Evolutionary conservation across 2,329 filamentous ascomycete genomes (phyloP).

Genomic region (Aspergillus ochraceus): DNA sequence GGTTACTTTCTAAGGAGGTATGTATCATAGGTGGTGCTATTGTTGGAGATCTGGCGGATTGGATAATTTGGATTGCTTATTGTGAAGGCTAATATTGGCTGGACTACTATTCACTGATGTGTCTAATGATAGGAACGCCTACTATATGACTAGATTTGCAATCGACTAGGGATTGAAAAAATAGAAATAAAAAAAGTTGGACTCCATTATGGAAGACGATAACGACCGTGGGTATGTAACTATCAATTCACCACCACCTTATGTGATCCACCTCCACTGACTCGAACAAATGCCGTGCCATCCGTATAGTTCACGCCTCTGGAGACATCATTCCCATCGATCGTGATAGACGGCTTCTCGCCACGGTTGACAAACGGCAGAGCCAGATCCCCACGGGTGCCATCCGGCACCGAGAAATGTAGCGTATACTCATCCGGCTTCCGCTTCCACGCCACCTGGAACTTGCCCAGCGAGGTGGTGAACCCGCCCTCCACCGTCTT

Average conservation of each 20-base stretch:
- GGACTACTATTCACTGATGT: no score
- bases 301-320: slow-evolving; percentile 19
- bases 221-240: not conserved
- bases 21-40: not conserved
- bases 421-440: slow-evolving; percentile 18
- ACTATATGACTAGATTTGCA: no score
- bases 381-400: slow-evolving; percentile 22
- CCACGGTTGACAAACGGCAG: slow-evolving; percentile 21
- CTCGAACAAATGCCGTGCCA: slow-evolving; percentile 20
- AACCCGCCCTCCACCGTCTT: slow-evolving; percentile 48
- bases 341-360: slow-evolving; percentile 25
- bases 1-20: not conserved
- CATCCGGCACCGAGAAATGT: slow-evolving; percentile 22
- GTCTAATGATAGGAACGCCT: no score
- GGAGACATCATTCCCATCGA: slow-evolving; percentile 22
- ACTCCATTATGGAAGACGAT: not conserved
- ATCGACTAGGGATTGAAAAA: no score
- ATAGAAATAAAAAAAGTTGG: not conserved
- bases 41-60: no score
- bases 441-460: slow-evolving; percentile 21
- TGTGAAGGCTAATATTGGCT: not conserved
- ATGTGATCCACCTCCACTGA: slow-evolving; percentile 24
- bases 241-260: slow-evolving; percentile 19
- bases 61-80: not conserved
- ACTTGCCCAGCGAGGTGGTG: slow-evolving; percentile 46